These are phyloP conservation scores for Chondrostereum purpureum DNA, from an alignment of 1,284 basidiomycete species.

Conservation along the genomic window DNA sequence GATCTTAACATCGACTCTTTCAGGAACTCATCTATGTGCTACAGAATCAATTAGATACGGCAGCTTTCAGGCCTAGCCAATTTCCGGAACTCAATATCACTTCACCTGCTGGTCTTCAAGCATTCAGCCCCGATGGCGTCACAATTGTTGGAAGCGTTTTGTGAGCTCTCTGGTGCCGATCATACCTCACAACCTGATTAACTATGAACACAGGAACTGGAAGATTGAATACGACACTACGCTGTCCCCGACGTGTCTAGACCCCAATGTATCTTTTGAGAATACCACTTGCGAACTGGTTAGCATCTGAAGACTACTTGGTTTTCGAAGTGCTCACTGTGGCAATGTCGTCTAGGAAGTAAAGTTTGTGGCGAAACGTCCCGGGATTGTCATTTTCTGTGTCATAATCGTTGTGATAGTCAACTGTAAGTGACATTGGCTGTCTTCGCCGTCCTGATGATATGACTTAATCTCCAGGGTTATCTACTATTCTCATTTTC, in stretches of 20 bases:
- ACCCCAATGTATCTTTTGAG: not conserved
- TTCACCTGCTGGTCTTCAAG: too few relatives aligned
- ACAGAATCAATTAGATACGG: too few relatives aligned
- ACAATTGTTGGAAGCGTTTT: not conserved
- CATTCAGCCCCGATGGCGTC: not conserved
- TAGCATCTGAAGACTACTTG: not conserved
- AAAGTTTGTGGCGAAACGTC: not conserved
- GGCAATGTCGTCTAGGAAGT: too few relatives aligned
- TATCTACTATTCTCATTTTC: constrained; percentile 1
- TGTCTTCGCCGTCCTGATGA: not conserved
- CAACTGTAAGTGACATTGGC: not conserved
- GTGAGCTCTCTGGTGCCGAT: not conserved
- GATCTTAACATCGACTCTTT: too few relatives aligned
- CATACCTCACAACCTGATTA: too few relatives aligned
- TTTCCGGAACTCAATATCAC: too few relatives aligned
- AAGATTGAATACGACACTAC: not conserved
- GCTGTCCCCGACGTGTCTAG: not conserved
- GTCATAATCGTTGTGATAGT: constrained; percentile 2
- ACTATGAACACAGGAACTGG: constrained; percentile 3
- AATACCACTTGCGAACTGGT: not conserved
- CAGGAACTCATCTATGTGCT: too few relatives aligned
- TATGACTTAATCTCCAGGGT: not conserved
- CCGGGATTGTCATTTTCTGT: constrained; percentile 3
- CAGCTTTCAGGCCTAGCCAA: too few relatives aligned
- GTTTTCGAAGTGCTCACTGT: not conserved